Evolutionary conservation across 2,329 filamentous ascomycete genomes (phyloP), one percentile per base, ranked within the genome.

Genomic region (Fusarium virguliforme): DNA sequence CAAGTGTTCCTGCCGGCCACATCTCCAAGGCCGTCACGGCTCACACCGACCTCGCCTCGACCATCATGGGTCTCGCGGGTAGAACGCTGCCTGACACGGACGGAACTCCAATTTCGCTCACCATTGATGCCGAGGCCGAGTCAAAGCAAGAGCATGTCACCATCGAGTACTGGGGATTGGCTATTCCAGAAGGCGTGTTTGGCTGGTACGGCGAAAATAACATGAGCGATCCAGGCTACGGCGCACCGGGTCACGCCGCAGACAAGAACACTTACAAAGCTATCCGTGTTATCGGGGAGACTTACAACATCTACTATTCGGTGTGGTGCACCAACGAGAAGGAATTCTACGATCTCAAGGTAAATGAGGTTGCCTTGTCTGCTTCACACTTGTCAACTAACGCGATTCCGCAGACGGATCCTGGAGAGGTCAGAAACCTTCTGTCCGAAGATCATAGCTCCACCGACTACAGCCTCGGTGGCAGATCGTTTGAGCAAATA

Each of bases 171-270:
- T 53, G 48, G 48, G 48, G 48, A 13, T n/a, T 53, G 1, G 48
- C 48, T 24, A 53, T 53, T 24, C 48, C 48, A 8, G 48, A 53
- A n/a, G 48, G 48, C 7, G 8, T 53, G 1, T 35, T 53, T 10
- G 48, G 48, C 1, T 53, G 48, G 48, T 53, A 53, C 8, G 48
- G 48, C 4, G 48, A 53, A 3, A 13, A 53, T n/a, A 53, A 53
- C 18, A 53, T 53, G 48, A 53, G 48, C 12, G 48, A 53, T 8
- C 48, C 48, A 22, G 48, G 48, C 18, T 53, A 53, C 12, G 48
- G 48, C 22, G 48, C 48, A 22, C 48, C 48, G 9, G 48, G 48
- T 6, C 48, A 53, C 3, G 48, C 48, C 2, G 48, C 48, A 22
- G 48, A 35, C 12, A 53, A 15, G 8, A 53, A 53, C 2, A 53